Base-by-base conservation (phyloP, 2,329 filamentous ascomycete genomes). In the Paracamarosporium sp. region DNA sequence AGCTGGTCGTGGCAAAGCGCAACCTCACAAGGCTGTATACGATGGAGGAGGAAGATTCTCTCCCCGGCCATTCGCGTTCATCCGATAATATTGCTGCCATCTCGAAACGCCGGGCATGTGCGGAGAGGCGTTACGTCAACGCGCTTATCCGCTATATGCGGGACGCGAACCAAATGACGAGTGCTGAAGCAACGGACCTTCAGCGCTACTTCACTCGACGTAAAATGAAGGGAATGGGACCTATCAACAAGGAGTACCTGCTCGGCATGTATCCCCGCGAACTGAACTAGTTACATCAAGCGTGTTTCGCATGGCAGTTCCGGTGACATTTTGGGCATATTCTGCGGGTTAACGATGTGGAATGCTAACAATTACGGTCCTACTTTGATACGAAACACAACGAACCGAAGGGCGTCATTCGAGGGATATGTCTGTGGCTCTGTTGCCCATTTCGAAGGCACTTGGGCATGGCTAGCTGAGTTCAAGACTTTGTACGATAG, bases 71-170 rank as follows among this genome's bases (percentile, higher is more conserved):
- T 12, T n/a, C 8, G 27, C 27, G 40, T 12, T 15, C 5, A 25
- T n/a, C 30, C 2, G 20, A 55, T 3, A 35, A 55, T 13, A 12
- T 48, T 1, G 7, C 46, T 3, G 47, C 47, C 28, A 45, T 65
- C 13, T 33, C 48, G 5, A 35, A 40, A 4, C 58, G 55, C 35
- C 59, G 61, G 28, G 61, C 53, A 12, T 40, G 40, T 9, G 53
- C 53, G 8, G 66, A 69, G 47, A 55, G 63, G 12, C 57, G 61
- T 1, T 69, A 66, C 22, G 62, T 66, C n/a, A 62, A 61, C 25
- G 61, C 57, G 9, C 56, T 69, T 13, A 54, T 64, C 24, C 55
- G 62, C 3, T 69, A 68, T 38, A 51, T 60, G 22, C 58, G 62
- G 15, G 50, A 56, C 15, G 36, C 54, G 12, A 59, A 64, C 4